Conservation (phyloP, 2,329 filamentous ascomycete genomes). For the Epichloe elymi region DNA sequence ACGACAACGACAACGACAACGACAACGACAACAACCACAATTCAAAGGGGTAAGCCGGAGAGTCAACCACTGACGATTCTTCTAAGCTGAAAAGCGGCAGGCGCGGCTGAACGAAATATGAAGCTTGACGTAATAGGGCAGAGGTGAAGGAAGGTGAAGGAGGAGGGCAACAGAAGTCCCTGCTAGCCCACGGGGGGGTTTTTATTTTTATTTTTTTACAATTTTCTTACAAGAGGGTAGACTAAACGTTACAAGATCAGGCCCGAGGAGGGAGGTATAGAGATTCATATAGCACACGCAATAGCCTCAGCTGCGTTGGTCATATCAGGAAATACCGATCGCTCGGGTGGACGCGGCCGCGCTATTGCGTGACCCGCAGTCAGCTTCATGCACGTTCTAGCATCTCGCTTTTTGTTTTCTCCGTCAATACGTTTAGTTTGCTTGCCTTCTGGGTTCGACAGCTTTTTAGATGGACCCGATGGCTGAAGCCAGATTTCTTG, state of each 20-base stretch:
- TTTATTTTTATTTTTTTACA: not conserved
- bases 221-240: not conserved
- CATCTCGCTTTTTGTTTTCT: not conserved
- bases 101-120: not conserved
- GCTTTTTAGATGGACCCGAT: not conserved
- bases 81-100: not conserved
- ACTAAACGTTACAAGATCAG: not conserved
- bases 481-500: not conserved
- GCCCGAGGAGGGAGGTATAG: not conserved
- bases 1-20: not conserved
- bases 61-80: not conserved
- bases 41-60: not conserved
- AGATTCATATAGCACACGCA: slow-evolving; percentile 3
- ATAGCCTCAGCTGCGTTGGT: slow-evolving; percentile 2
- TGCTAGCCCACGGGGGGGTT: not conserved
- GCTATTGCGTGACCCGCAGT: slow-evolving; percentile 1
- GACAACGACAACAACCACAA: not conserved
- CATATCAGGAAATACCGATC: slow-evolving; percentile 2
- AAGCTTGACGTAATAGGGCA: not conserved
- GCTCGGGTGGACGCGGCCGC: not conserved
- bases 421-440: not conserved
- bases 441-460: not conserved
- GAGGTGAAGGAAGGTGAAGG: not conserved
- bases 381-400: not conserved
- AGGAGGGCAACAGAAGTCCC: not conserved